Evolutionary conservation across 257 asterid species (phyloP), one percentile per base, ranked within the genome.

Genomic region (Echium plantagineum): DNA sequence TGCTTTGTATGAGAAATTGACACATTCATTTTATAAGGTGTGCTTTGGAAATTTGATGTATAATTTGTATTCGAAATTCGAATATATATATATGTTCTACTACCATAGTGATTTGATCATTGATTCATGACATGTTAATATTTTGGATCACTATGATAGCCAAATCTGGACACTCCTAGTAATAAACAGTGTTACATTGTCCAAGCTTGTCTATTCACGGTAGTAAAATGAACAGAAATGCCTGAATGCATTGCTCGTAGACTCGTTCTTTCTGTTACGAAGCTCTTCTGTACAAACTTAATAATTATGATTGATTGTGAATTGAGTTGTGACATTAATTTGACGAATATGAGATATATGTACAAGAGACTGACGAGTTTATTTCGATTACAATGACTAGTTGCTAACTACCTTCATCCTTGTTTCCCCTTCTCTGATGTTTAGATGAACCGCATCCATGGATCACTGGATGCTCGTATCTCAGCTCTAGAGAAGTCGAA

Each of bases 401-500:
- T 4, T 16, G 21, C 35, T 15, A 19, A 21, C 21, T 19, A 9
- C 18, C 4, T 18, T 17, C 16, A 12, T 42, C 48, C 48, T n/a
- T 9, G 5, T 26, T 30, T 19, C 6, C 48, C 15, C 21, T 0
- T 52, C 15, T 12, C 30, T 49, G 16, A 3, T 21, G 46, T 53
- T 12, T 30, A 68, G 72, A 61, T 68, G 57, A 61, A 68, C 19
- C 52, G 58, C 24, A 53, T 55, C 58, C 9, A 19, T 61, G 65
- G 62, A 57, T 60, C 72, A 35, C 21, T 61, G 28, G 72, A 68
- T 22, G 52, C 32, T 18, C 67, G 66, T 8, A 48, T 71, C 51
- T 66, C 63, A 21, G 31, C 61, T 26, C 31, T 71, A 55, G 68
- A 70, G 65, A 53, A 70, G 31, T 32, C 61, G 58, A 59, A 64